phyloP scores from a whole-genome alignment of 129 eudicot species.

The Heracleum sosnowskyi region DNA sequence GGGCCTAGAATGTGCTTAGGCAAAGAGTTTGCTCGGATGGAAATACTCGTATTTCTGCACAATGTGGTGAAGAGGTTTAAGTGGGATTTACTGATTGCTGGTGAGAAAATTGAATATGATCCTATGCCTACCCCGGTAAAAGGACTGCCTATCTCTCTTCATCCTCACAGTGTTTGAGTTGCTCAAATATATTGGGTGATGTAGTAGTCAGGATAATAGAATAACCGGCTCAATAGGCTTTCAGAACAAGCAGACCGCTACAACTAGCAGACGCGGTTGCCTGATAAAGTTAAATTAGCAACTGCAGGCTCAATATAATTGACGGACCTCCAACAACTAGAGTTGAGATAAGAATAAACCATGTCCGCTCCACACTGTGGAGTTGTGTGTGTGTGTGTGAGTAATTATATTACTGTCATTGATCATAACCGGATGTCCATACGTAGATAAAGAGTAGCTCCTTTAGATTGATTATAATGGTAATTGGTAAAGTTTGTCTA shows the following conservation, averaged over 20 bases:
- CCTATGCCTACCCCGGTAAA: slow-evolving; percentile 31
- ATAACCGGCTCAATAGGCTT: background rate
- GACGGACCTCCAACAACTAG: background rate
- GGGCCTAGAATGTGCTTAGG: slow-evolving; percentile 46
- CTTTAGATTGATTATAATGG: background rate
- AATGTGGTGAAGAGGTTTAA: slow-evolving; percentile 29
- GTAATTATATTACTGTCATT: background rate
- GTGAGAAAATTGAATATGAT: slow-evolving; percentile 30
- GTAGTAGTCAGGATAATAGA: background rate
- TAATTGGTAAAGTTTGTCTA: background rate
- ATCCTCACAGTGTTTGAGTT: slow-evolving; percentile 16
- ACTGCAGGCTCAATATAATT: background rate
- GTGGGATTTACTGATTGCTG: slow-evolving; percentile 22
- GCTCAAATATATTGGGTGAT: background rate
- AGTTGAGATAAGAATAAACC: background rate
- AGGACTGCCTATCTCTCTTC: slow-evolving; percentile 32
- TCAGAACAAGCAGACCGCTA: background rate
- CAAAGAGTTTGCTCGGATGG: slow-evolving; percentile 38
- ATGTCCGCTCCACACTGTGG: background rate
- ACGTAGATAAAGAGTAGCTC: background rate
- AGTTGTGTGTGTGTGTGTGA: background rate
- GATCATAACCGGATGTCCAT: background rate
- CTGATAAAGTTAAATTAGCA: background rate
- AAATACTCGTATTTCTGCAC: slow-evolving; percentile 38
- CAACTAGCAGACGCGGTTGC: background rate